Evolutionary conservation across 1,139 yeast genomes (phyloP).

Genomic region (Scheffersomyces titani): DNA sequence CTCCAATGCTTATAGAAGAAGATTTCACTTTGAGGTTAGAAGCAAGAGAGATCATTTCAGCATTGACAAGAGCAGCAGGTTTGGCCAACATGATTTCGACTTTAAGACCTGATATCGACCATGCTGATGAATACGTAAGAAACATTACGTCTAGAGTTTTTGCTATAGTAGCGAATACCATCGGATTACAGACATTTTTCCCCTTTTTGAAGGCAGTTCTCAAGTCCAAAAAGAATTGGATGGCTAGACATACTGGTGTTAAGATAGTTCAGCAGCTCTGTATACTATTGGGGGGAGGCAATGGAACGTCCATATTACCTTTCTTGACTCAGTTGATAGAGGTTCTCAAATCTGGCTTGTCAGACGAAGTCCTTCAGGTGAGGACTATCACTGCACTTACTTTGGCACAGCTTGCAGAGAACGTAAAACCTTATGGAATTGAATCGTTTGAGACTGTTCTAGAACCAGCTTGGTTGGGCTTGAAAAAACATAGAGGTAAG

Average conservation of each 20-base stretch:
- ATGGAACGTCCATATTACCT: constrained; percentile 60
- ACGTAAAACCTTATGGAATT: constrained; percentile 87
- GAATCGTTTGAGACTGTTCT: constrained; percentile 76
- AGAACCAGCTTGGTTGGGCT: constrained; percentile 82
- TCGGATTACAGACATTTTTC: constrained; percentile 69
- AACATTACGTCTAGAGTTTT: constrained; percentile 76
- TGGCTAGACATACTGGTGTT: constrained; percentile 85
- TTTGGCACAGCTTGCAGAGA: constrained; percentile 75
- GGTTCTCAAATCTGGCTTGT: constrained; percentile 60
- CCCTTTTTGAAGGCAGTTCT: constrained; percentile 88
- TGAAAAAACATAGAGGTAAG: constrained; percentile 75
- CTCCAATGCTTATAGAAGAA: constrained; percentile 81
- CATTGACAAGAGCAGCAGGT: constrained; percentile 80
- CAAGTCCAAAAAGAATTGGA: constrained; percentile 77
- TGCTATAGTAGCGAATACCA: constrained; percentile 81
- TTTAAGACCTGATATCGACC: constrained; percentile 80
- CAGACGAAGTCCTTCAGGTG: constrained; percentile 71
- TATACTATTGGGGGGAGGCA: constrained; percentile 65
- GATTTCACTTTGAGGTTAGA: constrained; percentile 72
- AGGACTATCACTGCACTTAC: constrained; percentile 73
- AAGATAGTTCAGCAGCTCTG: constrained; percentile 79
- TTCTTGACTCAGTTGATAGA: constrained; percentile 65
- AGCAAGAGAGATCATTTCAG: constrained; percentile 78
- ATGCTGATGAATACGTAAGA: constrained; percentile 79
- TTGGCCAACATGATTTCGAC: constrained; percentile 74